Base-by-base conservation (phyloP, 2,329 filamentous ascomycete species). In the Penicillium occitanis region DNA sequence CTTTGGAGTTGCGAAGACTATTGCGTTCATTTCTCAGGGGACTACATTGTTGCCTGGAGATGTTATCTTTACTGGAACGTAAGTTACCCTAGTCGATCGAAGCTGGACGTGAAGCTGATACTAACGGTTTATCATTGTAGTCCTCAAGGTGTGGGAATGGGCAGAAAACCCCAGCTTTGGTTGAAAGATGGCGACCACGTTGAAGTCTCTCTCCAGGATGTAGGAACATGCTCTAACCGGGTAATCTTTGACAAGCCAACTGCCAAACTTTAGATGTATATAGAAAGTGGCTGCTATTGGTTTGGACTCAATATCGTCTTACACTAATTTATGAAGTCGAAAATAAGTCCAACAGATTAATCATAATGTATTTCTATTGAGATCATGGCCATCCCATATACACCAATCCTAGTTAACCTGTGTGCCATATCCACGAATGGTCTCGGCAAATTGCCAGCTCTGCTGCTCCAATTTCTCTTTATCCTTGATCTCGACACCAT, bases 391-490 rank as follows among this genome's bases (percentile, higher is more conserved):
- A 37, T n/a, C 30, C 35, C 61, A 63, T 44, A 48, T 58, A 48
- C 62, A 64, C 30, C 37, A 22, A n/a, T 57, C 19, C 70, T 78
- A 86, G 71, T 82, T 81, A 67, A 82, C 80, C 84, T 98, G 93
- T 30, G 93, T 96, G 68, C 95, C 95, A 77, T 99, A 99, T 53
- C 95, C 95, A 79, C 88, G 90, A 79, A 99, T 97, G 73, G 90
- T 87, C 77, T 98, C 94, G 28, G 95, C 95, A 83, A 99, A 99
- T 61, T 91, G 93, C 95, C 94, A 98, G 86, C 93, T 97, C 86
- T 98, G 94, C 73, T 89, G 86, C 85, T 98, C 93, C 71, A 99
- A 85, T 85, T 93, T 89, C 84, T 96, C 91, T 73, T 91, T 83
- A 80, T 96, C 88, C 78, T 89, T 90, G 71, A 97, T 78, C 64